Percentiles rank a stretch among this genome's conserved stretches.
phyloP scores from a whole-genome alignment of 345 rosid species.

The Camelina neglecta region DNA sequence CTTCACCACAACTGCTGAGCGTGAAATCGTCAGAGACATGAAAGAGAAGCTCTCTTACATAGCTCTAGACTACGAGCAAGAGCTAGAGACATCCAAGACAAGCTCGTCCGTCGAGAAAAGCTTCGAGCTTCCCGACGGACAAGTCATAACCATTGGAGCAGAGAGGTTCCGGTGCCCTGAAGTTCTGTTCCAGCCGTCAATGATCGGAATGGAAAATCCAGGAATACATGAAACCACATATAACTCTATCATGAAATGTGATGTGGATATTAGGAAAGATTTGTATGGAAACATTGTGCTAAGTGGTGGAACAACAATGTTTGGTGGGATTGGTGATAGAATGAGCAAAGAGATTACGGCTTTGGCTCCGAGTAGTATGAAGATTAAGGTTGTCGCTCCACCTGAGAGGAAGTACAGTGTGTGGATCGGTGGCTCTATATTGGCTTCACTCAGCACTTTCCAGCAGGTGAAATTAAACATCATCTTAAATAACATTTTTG shows the following conservation, averaged over 20 bases:
- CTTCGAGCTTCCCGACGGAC: conserved; percentile 74
- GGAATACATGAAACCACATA: conserved; percentile 77
- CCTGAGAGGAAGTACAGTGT: conserved; percentile 80
- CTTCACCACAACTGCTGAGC: conserved; percentile 75
- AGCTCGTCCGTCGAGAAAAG: conserved; percentile 71
- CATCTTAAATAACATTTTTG: not conserved
- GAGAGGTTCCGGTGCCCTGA: conserved; percentile 74
- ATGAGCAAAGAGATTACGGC: conserved; percentile 80
- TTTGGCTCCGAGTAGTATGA: conserved; percentile 74
- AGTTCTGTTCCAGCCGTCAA: conserved; percentile 69
- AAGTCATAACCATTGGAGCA: conserved; percentile 71
- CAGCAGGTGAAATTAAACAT: conserved; percentile 55
- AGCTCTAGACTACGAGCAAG: conserved; percentile 72
- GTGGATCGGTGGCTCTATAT: conserved; percentile 76
- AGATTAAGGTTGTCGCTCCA: conserved; percentile 79
- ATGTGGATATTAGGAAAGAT: conserved; percentile 74
- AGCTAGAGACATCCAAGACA: conserved; percentile 63
- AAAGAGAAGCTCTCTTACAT: conserved; percentile 71
- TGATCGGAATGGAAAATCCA: conserved; percentile 73
- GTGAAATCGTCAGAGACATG: conserved; percentile 77
- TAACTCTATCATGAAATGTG: conserved; percentile 76
- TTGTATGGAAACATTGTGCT: conserved; percentile 73
- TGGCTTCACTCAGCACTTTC: conserved; percentile 78
- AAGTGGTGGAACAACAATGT: conserved; percentile 80
- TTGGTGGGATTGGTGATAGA: conserved; percentile 72